Evolutionary conservation across 805 yeast genomes (phyloP).

Genomic region (Pichia deserticola): DNA sequence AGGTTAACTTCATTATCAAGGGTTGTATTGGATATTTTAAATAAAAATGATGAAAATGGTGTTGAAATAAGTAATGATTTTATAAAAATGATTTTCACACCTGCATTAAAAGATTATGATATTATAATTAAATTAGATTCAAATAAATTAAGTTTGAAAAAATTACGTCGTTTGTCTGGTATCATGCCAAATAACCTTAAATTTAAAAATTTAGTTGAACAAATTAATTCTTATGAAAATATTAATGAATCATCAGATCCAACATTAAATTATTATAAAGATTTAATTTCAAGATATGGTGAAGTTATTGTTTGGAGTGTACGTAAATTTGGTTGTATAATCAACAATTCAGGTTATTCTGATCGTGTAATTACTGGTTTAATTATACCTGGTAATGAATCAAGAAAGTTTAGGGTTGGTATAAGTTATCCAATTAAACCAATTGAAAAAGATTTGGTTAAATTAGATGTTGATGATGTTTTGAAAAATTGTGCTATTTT

Average conservation of each 20-base stretch:
- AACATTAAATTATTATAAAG: slow-evolving; percentile 48
- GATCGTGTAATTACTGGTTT: slow-evolving; percentile 67
- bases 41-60: slow-evolving; percentile 26
- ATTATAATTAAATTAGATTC: slow-evolving; percentile 57
- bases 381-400: slow-evolving; percentile 60
- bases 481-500: slow-evolving; percentile 22
- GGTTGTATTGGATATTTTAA: slow-evolving; percentile 53
- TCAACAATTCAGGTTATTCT: slow-evolving; percentile 20
- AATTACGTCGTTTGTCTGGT: slow-evolving; percentile 46
- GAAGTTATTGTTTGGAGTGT: slow-evolving; percentile 66
- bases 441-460: slow-evolving; percentile 48
- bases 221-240: slow-evolving; percentile 32
- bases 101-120: slow-evolving; percentile 81
- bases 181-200: slow-evolving; percentile 39
- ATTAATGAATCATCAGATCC: slow-evolving; percentile 42
- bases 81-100: slow-evolving; percentile 58
- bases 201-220: slow-evolving; percentile 51
- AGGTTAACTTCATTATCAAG: slow-evolving; percentile 83
- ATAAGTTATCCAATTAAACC: slow-evolving; percentile 71
- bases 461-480: slow-evolving; percentile 17
- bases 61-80: slow-evolving; percentile 25
- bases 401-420: slow-evolving; percentile 71
- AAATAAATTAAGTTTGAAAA: slow-evolving; percentile 9
- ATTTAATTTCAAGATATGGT: slow-evolving; percentile 55
- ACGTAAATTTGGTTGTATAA: slow-evolving; percentile 39